Percentiles rank a stretch among this genome's conserved stretches.
These are phyloP conservation scores for Escovopsis weberi DNA, from an alignment of 2,329 filamentous ascomycete species.

Conservation along the genomic window DNA sequence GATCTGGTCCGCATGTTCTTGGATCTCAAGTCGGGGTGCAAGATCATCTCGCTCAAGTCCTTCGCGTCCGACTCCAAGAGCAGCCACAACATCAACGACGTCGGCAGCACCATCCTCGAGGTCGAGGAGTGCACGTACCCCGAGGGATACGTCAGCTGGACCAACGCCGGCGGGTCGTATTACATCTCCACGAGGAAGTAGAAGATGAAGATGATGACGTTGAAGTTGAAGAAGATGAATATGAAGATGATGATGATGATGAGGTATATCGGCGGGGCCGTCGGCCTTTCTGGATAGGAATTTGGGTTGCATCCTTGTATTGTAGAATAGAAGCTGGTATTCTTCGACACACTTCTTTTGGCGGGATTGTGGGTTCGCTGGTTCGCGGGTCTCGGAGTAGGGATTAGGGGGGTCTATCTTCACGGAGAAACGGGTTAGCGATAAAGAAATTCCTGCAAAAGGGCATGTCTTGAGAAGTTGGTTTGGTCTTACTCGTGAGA, in stretches of 20 bases:
- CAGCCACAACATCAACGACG: slow-evolving; percentile 61
- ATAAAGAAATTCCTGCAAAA: slow-evolving; percentile 2
- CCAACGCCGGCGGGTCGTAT: slow-evolving; percentile 67
- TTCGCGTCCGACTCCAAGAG: slow-evolving; percentile 75
- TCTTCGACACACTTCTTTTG: not conserved
- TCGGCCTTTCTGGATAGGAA: not conserved
- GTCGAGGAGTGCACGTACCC: slow-evolving; percentile 50
- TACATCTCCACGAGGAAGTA: slow-evolving; percentile 73
- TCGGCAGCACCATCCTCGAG: slow-evolving; percentile 66
- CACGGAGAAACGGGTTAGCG: slow-evolving; percentile 2
- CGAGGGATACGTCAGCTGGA: slow-evolving; percentile 82
- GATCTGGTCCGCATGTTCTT: slow-evolving; percentile 78
- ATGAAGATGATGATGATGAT: too few relatives aligned
- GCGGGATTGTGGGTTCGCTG: too few relatives aligned
- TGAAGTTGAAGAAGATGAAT: too few relatives aligned
- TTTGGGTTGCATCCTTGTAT: slow-evolving; percentile 1
- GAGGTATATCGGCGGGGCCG: too few relatives aligned
- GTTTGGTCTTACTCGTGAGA: too few relatives aligned
- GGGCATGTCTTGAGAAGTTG: not conserved
- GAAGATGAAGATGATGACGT: slow-evolving; percentile 7
- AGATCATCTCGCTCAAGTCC: slow-evolving; percentile 80
- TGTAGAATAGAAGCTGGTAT: slow-evolving; percentile 3
- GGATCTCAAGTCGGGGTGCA: slow-evolving; percentile 80
- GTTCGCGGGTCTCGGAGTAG: too few relatives aligned
- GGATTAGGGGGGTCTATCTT: not conserved